These are phyloP conservation scores for Aureococcus anophagefferens DNA, from an alignment of 108 stramenopile genomes.

Conservation along the genomic window DNA sequence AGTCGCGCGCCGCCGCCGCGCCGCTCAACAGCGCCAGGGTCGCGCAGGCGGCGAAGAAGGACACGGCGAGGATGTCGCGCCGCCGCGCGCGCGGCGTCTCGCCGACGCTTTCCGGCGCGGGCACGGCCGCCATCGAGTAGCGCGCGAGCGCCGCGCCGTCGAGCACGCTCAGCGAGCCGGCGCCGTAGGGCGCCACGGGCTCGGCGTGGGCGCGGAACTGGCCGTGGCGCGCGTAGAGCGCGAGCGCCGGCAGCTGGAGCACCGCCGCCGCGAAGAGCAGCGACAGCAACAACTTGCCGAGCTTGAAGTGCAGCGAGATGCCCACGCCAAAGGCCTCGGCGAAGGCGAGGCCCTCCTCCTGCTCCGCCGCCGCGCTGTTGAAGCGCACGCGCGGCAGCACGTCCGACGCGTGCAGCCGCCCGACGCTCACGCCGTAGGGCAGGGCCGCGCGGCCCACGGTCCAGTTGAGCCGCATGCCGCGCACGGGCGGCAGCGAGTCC, in stretches of 20 bases:
- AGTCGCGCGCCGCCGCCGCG: neutral
- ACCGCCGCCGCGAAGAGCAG: neutral
- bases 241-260: neutral
- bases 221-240: neutral
- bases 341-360: neutral
- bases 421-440: too few species aligned
- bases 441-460: too few species aligned
- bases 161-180: too few species aligned
- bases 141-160: neutral
- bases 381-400: neutral
- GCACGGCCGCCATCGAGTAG: neutral
- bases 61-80: neutral
- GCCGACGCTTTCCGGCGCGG: neutral
- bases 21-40: neutral
- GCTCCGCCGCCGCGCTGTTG: neutral
- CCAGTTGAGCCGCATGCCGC: too few species aligned
- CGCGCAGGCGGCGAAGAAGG: neutral
- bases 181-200: too few species aligned
- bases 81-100: neutral
- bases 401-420: neutral
- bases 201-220: too few species aligned
- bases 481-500: too few species aligned
- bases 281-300: neutral
- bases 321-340: conserved; percentile 1
- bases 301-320: conserved; percentile 1